Conservation (phyloP, 2,329 filamentous ascomycete genomes). For the Fusarium multiceps region DNA sequence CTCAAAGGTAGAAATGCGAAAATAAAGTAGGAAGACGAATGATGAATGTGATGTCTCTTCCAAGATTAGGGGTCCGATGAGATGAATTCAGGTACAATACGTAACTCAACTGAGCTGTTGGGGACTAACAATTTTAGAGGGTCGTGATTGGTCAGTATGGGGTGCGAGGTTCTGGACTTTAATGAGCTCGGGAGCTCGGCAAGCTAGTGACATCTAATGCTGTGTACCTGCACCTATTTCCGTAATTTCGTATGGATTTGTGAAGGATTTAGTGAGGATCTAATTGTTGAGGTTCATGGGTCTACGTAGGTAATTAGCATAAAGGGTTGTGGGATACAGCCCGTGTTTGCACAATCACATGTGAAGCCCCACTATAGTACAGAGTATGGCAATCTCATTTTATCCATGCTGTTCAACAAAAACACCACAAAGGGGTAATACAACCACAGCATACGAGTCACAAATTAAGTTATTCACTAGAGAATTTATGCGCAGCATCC, state of each 20-base stretch:
- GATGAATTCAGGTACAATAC: conserved; percentile 5
- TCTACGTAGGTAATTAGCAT: background rate
- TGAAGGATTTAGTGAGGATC: background rate
- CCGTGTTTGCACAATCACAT: conserved; percentile 4
- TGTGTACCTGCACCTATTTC: too few relatives aligned
- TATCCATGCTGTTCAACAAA: conserved; percentile 14
- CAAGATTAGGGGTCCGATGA: conserved; percentile 17
- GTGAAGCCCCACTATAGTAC: background rate
- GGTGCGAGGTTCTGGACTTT: background rate
- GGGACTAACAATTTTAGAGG: conserved; percentile 33
- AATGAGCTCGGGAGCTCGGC: conserved; percentile 7
- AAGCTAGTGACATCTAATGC: background rate
- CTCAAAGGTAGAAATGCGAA: background rate
- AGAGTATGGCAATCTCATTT: conserved; percentile 1
- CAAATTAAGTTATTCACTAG: background rate
- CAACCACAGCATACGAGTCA: background rate
- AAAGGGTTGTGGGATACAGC: background rate
- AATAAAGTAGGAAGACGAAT: background rate
- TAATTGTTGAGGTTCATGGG: background rate
- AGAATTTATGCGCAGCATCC: background rate
- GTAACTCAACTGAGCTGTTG: conserved; percentile 30
- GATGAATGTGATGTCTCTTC: conserved; percentile 13
- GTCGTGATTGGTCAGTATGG: conserved; percentile 27
- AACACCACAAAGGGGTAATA: background rate
- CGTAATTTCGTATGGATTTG: background rate